Base-by-base conservation (phyloP, 176 grass and related monocot species). In the Luzula sylvatica region DNA sequence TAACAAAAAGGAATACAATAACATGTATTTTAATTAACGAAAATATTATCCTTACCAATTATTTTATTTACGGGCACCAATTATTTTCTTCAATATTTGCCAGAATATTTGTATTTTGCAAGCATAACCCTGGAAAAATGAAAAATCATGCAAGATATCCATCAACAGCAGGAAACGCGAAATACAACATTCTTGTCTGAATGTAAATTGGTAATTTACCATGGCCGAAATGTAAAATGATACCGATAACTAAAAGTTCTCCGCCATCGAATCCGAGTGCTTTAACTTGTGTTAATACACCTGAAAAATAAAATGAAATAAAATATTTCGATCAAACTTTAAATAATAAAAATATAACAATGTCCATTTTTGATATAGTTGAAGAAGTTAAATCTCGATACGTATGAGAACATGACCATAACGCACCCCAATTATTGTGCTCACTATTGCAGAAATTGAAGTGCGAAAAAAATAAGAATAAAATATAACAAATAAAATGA, bases 341-440 rank as follows among this genome's bases (percentile, higher is more conserved):
- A 7, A 15, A 14, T 50, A 22, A 60, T 35, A 2, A 13, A 25
- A 4, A 1, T 4, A 14, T n/a, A 19, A n/a, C 16, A 40, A 2
- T 35, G 4, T 38, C 38, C 35, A 20, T 35, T 43, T 21, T 15
- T 40, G 3, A 28, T 26, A 35, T 44, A 1, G 2, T 59, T 5
- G 44, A 25, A 13, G 11, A 16, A 51, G 6, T 25, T 58, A n/a
- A 23, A 95, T 83, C 79, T 95, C 81, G 47, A 78, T 78, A 42
- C 84, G 83, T 24, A 95, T 70, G 66, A 95, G 83, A 8, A 95
- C 79, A 59, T 95, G 88, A 20, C 88, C 88, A 0, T 69, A 95
- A 62, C 84, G 88, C n/a, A 84, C 79, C 38, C 88, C 80, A n/a
- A 88, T 81, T 18, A 95, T 75, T 4, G 88, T 95, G 65, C 76